Conservation (phyloP, 2,329 filamentous ascomycete species). For the Fusarium papillatum region DNA sequence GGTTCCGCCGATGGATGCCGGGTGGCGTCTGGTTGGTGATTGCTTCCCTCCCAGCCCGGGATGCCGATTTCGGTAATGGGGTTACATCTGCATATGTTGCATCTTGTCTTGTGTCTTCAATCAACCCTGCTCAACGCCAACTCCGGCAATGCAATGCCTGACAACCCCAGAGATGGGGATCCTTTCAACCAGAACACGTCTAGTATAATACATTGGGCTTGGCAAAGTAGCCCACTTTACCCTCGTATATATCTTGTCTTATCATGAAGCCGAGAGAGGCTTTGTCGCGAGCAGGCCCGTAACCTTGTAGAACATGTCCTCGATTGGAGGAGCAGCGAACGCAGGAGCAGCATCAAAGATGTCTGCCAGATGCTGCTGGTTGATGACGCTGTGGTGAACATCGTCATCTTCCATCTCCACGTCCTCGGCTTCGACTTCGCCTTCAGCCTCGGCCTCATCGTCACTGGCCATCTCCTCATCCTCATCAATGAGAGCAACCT, state of each 20-base stretch:
- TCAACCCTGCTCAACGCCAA: slow-evolving; percentile 31
- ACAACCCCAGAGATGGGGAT: slow-evolving; percentile 8
- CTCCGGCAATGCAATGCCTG: slow-evolving; percentile 22
- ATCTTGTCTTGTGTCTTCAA: slow-evolving; percentile 15
- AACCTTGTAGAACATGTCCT: slow-evolving; percentile 83
- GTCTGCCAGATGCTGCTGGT: slow-evolving; percentile 76
- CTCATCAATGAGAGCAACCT: slow-evolving; percentile 51
- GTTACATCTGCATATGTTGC: slow-evolving; percentile 9
- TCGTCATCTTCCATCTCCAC: slow-evolving; percentile 62
- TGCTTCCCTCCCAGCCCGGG: slow-evolving; percentile 10
- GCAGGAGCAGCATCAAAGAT: slow-evolving; percentile 79
- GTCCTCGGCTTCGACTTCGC: slow-evolving; percentile 57
- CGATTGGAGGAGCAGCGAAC: slow-evolving; percentile 78
- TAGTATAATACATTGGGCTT: slow-evolving; percentile 35
- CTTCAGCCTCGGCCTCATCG: slow-evolving; percentile 53
- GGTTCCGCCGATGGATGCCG: slow-evolving; percentile 27
- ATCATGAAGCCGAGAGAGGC: slow-evolving; percentile 52
- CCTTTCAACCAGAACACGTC: slow-evolving; percentile 30
- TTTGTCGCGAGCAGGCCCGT: slow-evolving; percentile 71
- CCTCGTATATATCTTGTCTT: slow-evolving; percentile 30
- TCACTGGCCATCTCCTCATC: slow-evolving; percentile 60
- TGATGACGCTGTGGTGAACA: slow-evolving; percentile 71
- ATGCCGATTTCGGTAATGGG: slow-evolving; percentile 23
- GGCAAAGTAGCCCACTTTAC: slow-evolving; percentile 11
- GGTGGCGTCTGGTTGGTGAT: slow-evolving; percentile 36